Evolutionary conservation across 306 rosid species (phyloP).

Genomic region (Rubus parviflorus): DNA sequence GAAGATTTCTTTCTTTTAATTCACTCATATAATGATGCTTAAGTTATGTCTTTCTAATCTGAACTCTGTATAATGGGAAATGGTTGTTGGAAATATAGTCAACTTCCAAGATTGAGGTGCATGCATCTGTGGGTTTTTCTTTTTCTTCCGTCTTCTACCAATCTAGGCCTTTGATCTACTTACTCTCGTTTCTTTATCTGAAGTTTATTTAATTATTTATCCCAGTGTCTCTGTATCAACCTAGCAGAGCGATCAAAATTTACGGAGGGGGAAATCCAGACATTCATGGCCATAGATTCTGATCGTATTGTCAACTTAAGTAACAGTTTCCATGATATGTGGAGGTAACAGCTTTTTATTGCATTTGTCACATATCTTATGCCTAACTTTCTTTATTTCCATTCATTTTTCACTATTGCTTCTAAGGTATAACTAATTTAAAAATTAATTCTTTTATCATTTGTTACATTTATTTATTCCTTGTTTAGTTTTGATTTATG

Average conservation of each 20-base stretch:
- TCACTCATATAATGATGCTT: neutral
- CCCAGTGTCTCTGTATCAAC: slow-evolving; percentile 67
- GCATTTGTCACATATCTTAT: neutral
- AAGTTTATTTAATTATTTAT: slow-evolving; percentile 12
- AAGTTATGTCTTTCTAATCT: neutral
- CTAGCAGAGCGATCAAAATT: slow-evolving; percentile 86
- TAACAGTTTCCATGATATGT: slow-evolving; percentile 83
- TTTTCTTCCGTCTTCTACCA: neutral
- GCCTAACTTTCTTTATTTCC: neutral
- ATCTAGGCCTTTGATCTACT: neutral
- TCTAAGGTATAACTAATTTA: neutral
- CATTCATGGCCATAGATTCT: slow-evolving; percentile 93
- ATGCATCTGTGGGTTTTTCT: neutral
- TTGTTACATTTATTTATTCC: neutral
- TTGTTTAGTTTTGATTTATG: neutral
- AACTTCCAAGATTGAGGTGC: neutral
- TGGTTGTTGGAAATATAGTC: neutral
- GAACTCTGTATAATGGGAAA: neutral
- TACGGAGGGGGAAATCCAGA: slow-evolving; percentile 90
- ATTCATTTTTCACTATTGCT: neutral
- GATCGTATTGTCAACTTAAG: slow-evolving; percentile 89
- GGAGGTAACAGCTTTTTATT: slow-evolving; percentile 59
- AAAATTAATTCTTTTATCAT: neutral
- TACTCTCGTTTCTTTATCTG: slow-evolving; percentile 2
- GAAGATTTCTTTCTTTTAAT: neutral